Evolutionary conservation across 2,329 filamentous ascomycete genomes (phyloP).

Genomic region (Davidsoniella australis): DNA sequence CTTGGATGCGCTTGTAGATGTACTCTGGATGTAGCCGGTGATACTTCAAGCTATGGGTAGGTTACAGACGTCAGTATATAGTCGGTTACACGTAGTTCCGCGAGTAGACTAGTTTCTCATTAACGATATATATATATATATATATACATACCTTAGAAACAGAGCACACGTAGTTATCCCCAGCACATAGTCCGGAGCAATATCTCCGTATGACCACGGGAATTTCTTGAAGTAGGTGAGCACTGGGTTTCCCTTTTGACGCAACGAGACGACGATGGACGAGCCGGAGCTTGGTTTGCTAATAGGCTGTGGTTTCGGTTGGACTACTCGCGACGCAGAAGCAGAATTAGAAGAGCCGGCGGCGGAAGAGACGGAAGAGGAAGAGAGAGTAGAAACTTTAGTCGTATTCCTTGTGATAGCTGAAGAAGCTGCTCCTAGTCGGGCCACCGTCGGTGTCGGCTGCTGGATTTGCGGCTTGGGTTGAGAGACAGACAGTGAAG

Average conservation of each 20-base stretch:
- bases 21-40: constrained; percentile 95
- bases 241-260: constrained; percentile 90
- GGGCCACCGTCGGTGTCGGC: constrained; percentile 6
- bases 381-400: not conserved
- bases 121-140: not conserved
- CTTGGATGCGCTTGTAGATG: constrained; percentile 82
- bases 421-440: constrained; percentile 7
- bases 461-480: not conserved
- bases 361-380: no score
- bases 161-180: constrained; percentile 77
- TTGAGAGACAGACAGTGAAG: not conserved
- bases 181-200: constrained; percentile 84
- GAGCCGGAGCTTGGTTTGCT: constrained; percentile 48
- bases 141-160: constrained; percentile 46
- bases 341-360: no score
- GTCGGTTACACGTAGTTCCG: no score
- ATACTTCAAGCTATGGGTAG: constrained; percentile 56
- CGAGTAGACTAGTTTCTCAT: not conserved
- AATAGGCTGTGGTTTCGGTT: constrained; percentile 78
- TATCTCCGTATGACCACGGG: constrained; percentile 93
- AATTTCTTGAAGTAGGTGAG: constrained; percentile 65
- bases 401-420: not conserved
- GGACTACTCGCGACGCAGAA: constrained; percentile 45
- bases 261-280: constrained; percentile 73
- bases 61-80: not conserved